A percentile compares a stretch with the other conserved stretches of the same genome.
Evolutionary conservation across 2,329 filamentous ascomycete species (phyloP).

Genomic region (Sporothrix dimorphospora): DNA sequence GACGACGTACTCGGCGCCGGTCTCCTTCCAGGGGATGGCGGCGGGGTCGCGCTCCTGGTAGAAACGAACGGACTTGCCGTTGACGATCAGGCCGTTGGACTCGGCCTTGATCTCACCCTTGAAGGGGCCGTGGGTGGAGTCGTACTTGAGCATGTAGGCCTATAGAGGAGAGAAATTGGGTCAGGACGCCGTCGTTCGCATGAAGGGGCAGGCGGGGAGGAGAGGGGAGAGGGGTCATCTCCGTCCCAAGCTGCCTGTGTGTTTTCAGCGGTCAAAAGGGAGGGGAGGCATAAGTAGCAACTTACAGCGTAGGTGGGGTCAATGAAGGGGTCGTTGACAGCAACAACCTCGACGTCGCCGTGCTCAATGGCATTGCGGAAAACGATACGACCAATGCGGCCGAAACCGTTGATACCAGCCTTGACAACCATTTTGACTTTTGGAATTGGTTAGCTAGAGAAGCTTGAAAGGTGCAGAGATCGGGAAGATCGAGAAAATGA

Average conservation of each 20-base stretch:
- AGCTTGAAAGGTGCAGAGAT: not conserved
- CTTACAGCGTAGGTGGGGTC: constrained; percentile 95
- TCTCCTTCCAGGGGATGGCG: constrained; percentile 85
- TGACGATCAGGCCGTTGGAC: constrained; percentile 75
- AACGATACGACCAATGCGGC: constrained; percentile 98
- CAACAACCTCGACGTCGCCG: constrained; percentile 86
- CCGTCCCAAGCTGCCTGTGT: not conserved
- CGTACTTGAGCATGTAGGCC: constrained; percentile 99
- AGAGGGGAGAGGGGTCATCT: not conserved
- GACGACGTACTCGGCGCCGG: constrained; percentile 89
- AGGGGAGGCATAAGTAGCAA: constrained; percentile 40
- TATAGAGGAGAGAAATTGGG: constrained; percentile 43
- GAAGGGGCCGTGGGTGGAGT: constrained; percentile 95
- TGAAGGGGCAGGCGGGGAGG: not conserved
- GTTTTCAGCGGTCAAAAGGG: not conserved
- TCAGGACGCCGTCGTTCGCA: not conserved
- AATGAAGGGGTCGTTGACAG: constrained; percentile 99
- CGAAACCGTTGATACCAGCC: constrained; percentile 99
- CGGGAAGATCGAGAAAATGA: constrained; percentile 1
- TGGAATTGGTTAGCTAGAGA: constrained; percentile 20
- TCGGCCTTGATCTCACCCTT: constrained; percentile 83
- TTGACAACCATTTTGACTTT: constrained; percentile 61
- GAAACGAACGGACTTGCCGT: constrained; percentile 95
- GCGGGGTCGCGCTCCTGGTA: constrained; percentile 90
- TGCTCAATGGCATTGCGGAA: constrained; percentile 97